Evolutionary conservation across 2,329 filamentous ascomycete genomes (phyloP), one percentile per base, ranked within the genome.

Genomic region (Venturia effusa): DNA sequence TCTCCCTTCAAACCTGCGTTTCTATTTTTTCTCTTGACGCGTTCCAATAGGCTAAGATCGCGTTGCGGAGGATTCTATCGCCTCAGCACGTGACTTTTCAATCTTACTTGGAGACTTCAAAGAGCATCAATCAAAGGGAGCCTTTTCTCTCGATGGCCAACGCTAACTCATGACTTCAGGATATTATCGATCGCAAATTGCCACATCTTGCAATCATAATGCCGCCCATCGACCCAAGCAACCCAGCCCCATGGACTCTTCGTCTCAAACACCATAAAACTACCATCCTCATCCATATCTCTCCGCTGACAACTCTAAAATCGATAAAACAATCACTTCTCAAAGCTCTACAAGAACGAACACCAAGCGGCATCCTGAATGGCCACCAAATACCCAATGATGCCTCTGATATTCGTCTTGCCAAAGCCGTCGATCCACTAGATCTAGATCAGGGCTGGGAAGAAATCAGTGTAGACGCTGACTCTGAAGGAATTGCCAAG

Each of bases 241-340:
- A 15, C 43, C 13, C 69, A 57, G 65, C 66, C 30, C 70, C 73
- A 67, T 64, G 59, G 59, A 80, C 77, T 0, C 73, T 81, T 37
- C 77, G 78, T 65, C 75, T 81, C 68, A 81, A 81, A 68, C 70
- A 76, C 62, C 70, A 74, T 69, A 76, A 74, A 59, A 78, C 74
- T 39, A 81, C 79, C 40, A 69, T 81, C 66, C 69, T 81, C 51
- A 73, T 81, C 0, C 77, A 80, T 70, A 70, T 74, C 67, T 74
- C 79, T 61, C 77, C 77, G 0, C 71, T 79, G 6, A 69, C 74
- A 63, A 72, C 73, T 60, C 74, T 81, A 63, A 54, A 67, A 17
- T 69, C 70, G 1, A 70, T 81, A 27, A 79, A 79, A 67, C 51
- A 70, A 7, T 70, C 75, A 34, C 76, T 81, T 13, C 72, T 77